A percentile compares a stretch with the other conserved stretches of the same genome.
phyloP scores from a whole-genome alignment of 2,329 filamentous ascomycete genomes.

The Epicoccum sorghinum region DNA sequence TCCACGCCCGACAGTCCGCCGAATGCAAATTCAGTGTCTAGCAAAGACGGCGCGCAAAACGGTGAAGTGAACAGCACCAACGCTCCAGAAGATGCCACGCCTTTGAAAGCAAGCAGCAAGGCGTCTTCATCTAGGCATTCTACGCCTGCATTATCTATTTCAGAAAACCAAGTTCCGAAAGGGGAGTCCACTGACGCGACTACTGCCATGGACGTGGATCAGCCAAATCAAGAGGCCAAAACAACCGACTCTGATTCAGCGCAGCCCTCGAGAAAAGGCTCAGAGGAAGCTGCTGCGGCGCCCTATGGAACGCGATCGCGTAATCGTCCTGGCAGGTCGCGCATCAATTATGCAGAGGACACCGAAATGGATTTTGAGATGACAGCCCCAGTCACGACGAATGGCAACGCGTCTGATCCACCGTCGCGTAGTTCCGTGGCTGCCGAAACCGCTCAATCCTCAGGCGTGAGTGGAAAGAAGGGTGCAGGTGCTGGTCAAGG shows the following conservation, averaged over 20 bases:
- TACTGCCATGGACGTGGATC: constrained; percentile 33
- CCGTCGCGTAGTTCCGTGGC: constrained; percentile 44
- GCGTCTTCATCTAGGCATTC: constrained; percentile 44
- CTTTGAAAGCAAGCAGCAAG: constrained; percentile 42
- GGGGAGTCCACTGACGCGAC: constrained; percentile 36
- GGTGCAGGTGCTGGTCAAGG: constrained; percentile 48
- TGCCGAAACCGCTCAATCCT: constrained; percentile 40
- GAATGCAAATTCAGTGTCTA: constrained; percentile 36
- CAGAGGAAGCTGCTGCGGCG: constrained; percentile 54
- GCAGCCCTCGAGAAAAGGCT: constrained; percentile 42
- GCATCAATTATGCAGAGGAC: constrained; percentile 96
- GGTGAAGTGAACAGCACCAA: constrained; percentile 23
- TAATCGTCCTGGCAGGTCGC: constrained; percentile 78
- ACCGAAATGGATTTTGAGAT: constrained; percentile 88
- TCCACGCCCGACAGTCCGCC: constrained; percentile 39
- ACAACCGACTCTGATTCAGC: constrained; percentile 35
- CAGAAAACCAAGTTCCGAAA: constrained; percentile 32
- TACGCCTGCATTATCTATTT: constrained; percentile 36
- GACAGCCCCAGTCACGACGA: constrained; percentile 61
- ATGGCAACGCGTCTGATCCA: constrained; percentile 57
- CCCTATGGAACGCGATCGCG: constrained; percentile 93
- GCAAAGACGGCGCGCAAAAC: constrained; percentile 37
- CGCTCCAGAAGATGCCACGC: constrained; percentile 34
- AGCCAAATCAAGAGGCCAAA: constrained; percentile 38
- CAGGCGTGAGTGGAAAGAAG: constrained; percentile 47